These are phyloP conservation scores for Coemansia sp. DNA, from an alignment of 192 early-diverging fungal species.

Conservation along the genomic window DNA sequence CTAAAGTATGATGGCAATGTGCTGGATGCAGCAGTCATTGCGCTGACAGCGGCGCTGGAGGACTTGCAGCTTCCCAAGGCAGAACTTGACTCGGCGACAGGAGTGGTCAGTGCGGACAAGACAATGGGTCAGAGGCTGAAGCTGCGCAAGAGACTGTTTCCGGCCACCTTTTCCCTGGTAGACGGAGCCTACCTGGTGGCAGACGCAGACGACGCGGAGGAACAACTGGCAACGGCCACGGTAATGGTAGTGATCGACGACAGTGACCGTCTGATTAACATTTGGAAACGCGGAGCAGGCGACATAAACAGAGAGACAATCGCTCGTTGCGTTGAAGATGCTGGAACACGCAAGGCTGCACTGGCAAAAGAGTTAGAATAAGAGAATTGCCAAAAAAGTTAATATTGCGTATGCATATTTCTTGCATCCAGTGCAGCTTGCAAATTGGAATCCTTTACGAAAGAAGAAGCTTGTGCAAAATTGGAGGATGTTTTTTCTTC, in stretches of 20 bases:
- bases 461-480: not conserved
- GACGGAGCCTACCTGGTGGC: constrained; percentile 47
- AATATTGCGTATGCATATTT: not conserved
- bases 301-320: constrained; percentile 23
- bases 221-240: constrained; percentile 29
- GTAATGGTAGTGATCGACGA: constrained; percentile 38
- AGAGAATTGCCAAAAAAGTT: not conserved
- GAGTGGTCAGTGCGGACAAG: constrained; percentile 61
- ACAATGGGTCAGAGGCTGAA: constrained; percentile 10
- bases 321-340: constrained; percentile 20
- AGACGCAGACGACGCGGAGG: constrained; percentile 49
- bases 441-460: not conserved
- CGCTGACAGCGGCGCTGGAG: constrained; percentile 74
- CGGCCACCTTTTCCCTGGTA: constrained; percentile 40
- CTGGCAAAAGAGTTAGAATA: constrained; percentile 9
- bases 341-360: constrained; percentile 14
- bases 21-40: constrained; percentile 79
- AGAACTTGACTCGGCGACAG: constrained; percentile 62
- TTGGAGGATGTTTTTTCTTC: not conserved
- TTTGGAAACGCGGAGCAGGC: constrained; percentile 51
- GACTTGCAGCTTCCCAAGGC: constrained; percentile 74
- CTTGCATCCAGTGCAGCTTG: not conserved
- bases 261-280: constrained; percentile 23
- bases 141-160: constrained; percentile 22
- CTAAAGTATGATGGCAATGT: constrained; percentile 90